These are phyloP conservation scores for Wickerhamiella galacta DNA, from an alignment of 805 yeast species.

Conservation along the genomic window DNA sequence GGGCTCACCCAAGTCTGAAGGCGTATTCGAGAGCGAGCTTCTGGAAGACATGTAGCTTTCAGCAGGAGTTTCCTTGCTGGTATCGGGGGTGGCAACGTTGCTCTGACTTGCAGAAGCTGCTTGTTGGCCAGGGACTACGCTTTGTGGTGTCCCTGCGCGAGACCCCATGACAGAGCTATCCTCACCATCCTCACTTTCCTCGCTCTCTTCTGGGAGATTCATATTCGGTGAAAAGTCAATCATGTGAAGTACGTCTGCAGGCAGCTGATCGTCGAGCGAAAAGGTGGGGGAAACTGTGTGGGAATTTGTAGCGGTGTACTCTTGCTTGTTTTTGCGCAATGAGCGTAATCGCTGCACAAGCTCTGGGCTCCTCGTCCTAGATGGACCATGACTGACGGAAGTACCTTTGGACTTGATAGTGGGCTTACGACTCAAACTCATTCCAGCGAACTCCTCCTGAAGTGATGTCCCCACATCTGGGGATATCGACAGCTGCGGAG, in stretches of 20 bases:
- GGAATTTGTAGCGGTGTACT: slow-evolving; percentile 2
- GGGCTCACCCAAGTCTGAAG: too few species aligned
- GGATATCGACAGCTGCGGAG: not conserved
- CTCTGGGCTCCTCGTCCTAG: slow-evolving; percentile 9
- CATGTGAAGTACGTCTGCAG: slow-evolving; percentile 12
- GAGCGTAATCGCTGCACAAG: slow-evolving; percentile 14
- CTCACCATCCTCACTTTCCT: too few species aligned
- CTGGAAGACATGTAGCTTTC: too few species aligned
- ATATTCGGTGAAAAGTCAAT: slow-evolving; percentile 14
- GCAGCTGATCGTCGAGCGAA: slow-evolving; percentile 12
- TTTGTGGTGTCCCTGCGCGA: too few species aligned
- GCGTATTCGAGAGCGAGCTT: too few species aligned
- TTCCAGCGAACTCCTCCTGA: slow-evolving; percentile 1
- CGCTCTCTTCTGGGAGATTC: too few species aligned
- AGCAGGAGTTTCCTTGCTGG: too few species aligned
- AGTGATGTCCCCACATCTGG: slow-evolving; percentile 7
- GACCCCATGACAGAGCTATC: too few species aligned
- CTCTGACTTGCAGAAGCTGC: too few species aligned
- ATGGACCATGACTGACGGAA: slow-evolving; percentile 6
- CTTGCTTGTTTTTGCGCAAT: slow-evolving; percentile 9
- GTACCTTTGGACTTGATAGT: not conserved
- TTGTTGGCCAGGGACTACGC: too few species aligned
- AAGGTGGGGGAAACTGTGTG: too few species aligned
- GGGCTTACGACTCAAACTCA: slow-evolving; percentile 3
- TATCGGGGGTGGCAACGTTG: too few species aligned